Percentiles rank a stretch among this genome's conserved stretches.
These are phyloP conservation scores for Exophiala bonariae DNA, from an alignment of 2,329 filamentous ascomycete species.

Conservation along the genomic window DNA sequence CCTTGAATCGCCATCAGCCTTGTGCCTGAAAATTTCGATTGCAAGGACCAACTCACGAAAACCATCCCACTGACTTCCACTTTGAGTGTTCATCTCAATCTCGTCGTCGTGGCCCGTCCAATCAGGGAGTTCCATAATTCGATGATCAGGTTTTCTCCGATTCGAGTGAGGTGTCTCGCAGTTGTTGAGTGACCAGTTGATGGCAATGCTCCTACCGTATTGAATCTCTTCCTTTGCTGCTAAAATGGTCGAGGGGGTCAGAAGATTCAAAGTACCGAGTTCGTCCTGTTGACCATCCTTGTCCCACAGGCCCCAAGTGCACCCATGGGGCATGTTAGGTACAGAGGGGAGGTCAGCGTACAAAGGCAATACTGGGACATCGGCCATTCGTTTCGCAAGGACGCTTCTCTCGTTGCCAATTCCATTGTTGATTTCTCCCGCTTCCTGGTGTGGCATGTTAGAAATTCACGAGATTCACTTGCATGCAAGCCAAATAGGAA, in stretches of 20 bases:
- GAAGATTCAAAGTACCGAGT: constrained; percentile 54
- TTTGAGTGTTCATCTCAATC: constrained; percentile 50
- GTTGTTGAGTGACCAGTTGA: constrained; percentile 56
- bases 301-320: constrained; percentile 59
- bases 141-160: constrained; percentile 51
- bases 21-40: neutral
- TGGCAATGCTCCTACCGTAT: constrained; percentile 55
- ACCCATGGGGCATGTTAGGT: constrained; percentile 55
- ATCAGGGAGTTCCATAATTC: constrained; percentile 46
- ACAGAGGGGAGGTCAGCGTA: constrained; percentile 53
- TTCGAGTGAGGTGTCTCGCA: constrained; percentile 54
- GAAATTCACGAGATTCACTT: too few species aligned
- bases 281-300: constrained; percentile 46
- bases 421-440: too few species aligned
- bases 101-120: constrained; percentile 44
- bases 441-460: too few species aligned
- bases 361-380: constrained; percentile 21
- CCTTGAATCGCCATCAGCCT: constrained; percentile 4
- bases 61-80: constrained; percentile 51
- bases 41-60: constrained; percentile 32
- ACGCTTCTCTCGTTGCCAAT: too few species aligned
- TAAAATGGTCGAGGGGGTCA: constrained; percentile 55
- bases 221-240: constrained; percentile 52
- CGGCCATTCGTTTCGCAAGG: too few species aligned
- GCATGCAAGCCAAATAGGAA: too few species aligned